Conservation (phyloP, 345 rosid species). For the Heritiera littoralis region DNA sequence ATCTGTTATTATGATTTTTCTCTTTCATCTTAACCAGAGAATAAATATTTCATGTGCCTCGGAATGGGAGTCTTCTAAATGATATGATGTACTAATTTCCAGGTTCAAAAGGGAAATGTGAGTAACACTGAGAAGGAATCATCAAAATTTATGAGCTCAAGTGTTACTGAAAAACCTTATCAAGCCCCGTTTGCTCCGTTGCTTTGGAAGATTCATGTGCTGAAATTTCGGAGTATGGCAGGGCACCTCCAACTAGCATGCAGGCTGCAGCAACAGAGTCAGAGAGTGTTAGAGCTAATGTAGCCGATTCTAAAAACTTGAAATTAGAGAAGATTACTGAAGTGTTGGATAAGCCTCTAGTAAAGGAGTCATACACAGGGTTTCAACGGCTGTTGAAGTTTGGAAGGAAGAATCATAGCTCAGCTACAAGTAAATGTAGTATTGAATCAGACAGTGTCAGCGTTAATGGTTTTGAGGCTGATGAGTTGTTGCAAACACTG, state of each 20-base stretch:
- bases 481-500: conserved; percentile 33
- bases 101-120: conserved; percentile 47
- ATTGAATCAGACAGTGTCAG: conserved; percentile 35
- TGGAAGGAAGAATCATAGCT: conserved; percentile 64
- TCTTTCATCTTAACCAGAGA: conserved; percentile 12
- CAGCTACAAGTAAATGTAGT: conserved; percentile 44
- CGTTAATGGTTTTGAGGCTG: conserved; percentile 29
- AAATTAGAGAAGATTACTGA: conserved; percentile 64
- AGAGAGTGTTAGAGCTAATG: conserved; percentile 46
- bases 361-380: conserved; percentile 72
- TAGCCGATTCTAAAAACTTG: conserved; percentile 40
- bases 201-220: conserved; percentile 72
- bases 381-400: conserved; percentile 69
- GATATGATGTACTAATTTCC: conserved; percentile 27
- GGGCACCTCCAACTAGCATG: conserved; percentile 50
- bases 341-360: conserved; percentile 52
- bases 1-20: conserved; percentile 8
- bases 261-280: conserved; percentile 32
- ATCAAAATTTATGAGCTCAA: conserved; percentile 40
- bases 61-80: conserved; percentile 9
- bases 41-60: neutral
- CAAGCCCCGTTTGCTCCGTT: conserved; percentile 77
- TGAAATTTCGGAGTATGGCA: conserved; percentile 50
- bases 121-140: conserved; percentile 42
- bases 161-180: conserved; percentile 51